phyloP scores from a whole-genome alignment of 331 rosid species.

The Rhamnella rubrinervis region DNA sequence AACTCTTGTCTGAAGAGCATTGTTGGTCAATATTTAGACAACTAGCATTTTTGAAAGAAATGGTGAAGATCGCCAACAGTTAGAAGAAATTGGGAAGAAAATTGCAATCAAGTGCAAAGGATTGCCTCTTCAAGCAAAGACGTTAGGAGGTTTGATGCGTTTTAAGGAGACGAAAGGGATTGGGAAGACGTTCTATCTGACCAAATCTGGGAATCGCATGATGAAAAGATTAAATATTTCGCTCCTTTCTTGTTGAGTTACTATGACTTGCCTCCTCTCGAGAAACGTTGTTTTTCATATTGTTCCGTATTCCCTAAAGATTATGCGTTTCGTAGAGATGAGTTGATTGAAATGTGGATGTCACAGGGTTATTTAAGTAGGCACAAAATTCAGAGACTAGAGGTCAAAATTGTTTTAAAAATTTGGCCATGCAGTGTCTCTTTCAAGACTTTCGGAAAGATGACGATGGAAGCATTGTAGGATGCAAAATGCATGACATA shows the following conservation, averaged over 20 bases:
- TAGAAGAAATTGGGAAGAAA: background rate
- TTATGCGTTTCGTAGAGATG: background rate
- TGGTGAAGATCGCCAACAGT: background rate
- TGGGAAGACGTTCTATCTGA: constrained; percentile 11
- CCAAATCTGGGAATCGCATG: constrained; percentile 1
- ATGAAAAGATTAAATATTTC: background rate
- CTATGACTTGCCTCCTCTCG: constrained; percentile 1
- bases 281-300: background rate
- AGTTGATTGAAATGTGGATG: constrained; percentile 15
- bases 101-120: background rate
- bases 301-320: background rate
- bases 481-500: background rate
- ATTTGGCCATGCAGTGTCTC: background rate
- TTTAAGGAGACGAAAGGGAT: background rate
- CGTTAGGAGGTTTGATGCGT: background rate
- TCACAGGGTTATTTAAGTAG: constrained; percentile 3
- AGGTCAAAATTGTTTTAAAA: constrained; percentile 3
- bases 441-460: constrained; percentile 1
- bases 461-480: background rate
- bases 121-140: constrained; percentile 7
- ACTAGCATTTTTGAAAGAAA: background rate
- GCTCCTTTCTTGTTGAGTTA: constrained; percentile 3
- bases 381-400: background rate
- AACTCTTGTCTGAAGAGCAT: background rate
- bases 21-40: background rate